Base-by-base conservation (phyloP, 306 rosid species). In the Acacia melanoxylon region DNA sequence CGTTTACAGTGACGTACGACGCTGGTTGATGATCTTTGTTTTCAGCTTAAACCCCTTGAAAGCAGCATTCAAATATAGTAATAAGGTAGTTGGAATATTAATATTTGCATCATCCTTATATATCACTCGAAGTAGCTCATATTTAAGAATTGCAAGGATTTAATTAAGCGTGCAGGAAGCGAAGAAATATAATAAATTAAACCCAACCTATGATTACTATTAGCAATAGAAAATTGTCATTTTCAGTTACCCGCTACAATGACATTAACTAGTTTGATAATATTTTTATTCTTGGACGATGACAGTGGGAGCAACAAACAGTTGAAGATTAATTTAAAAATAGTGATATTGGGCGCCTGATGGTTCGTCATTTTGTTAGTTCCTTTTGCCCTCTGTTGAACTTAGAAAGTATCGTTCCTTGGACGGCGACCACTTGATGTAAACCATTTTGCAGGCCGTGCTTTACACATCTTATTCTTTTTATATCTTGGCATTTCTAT, bases 401-500 rank as follows among this genome's bases (percentile, higher is more conserved):
- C 78, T 44, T 61, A 2, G 78, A 59, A 42, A 29, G 37, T n/a
- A 80, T 44, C 83, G 72, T 12, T 29, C 72, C 72, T 27, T 33
- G 3, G 72, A 59, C 42, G n/a, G 41, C 17, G 37, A 68, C 42
- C 75, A 7, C 66, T 77, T 44, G 29, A 19, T 19, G 48, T 22
- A 49, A 48, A 66, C 29, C 77, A 70, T 6, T 25, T 80, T 80
- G 83, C 83, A 80, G 83, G 70, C 77, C 83, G 19, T 51, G 78
- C 25, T 19, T 52, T 22, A 20, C 17, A 19, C 48, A 5, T 66
- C 40, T 17, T 33, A 31, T 63, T 48, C 14, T 3, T 48, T 48
- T 48, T 51, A 14, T 51, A 51, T 51, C 58, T 51, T 51, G 58
- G 19, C 52, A 14, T 16, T 13, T 16, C 52, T 48, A 48, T 14